Conservation (phyloP, 2,329 filamentous ascomycete genomes). For the Pezicula neosporulosa region DNA sequence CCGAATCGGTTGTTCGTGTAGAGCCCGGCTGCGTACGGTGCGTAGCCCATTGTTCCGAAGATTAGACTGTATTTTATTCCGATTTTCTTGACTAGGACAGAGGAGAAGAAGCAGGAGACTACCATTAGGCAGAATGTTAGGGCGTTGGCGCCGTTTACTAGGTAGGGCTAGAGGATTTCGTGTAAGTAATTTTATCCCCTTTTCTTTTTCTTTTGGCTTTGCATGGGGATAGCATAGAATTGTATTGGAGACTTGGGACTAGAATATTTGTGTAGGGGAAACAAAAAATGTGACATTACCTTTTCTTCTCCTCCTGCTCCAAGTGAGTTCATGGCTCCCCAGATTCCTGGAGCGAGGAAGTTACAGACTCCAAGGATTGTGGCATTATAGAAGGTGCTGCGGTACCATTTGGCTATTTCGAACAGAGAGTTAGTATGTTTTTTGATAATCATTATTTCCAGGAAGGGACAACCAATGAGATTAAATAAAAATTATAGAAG, state of each 20-base stretch:
- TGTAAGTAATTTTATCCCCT: neutral
- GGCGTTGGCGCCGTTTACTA: constrained; percentile 66
- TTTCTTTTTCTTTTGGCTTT: no score
- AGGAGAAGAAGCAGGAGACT: constrained; percentile 63
- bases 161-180: constrained; percentile 41
- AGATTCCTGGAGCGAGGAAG: constrained; percentile 67
- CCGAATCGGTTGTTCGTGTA: constrained; percentile 72
- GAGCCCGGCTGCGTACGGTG: constrained; percentile 66
- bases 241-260: no score
- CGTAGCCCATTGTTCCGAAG: constrained; percentile 70
- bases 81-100: constrained; percentile 60
- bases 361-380: constrained; percentile 69
- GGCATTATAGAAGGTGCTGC: constrained; percentile 70
- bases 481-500: no score
- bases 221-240: no score
- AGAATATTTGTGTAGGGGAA: no score
- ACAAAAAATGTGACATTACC: no score
- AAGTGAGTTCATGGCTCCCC: constrained; percentile 70
- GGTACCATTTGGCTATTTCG: constrained; percentile 53
- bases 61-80: constrained; percentile 70
- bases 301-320: constrained; percentile 65
- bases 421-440: no score
- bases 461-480: no score
- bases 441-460: no score
- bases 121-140: constrained; percentile 73